Evolutionary conservation across 139 green algal species (phyloP).

Genomic region (Picochlorum sp.): DNA sequence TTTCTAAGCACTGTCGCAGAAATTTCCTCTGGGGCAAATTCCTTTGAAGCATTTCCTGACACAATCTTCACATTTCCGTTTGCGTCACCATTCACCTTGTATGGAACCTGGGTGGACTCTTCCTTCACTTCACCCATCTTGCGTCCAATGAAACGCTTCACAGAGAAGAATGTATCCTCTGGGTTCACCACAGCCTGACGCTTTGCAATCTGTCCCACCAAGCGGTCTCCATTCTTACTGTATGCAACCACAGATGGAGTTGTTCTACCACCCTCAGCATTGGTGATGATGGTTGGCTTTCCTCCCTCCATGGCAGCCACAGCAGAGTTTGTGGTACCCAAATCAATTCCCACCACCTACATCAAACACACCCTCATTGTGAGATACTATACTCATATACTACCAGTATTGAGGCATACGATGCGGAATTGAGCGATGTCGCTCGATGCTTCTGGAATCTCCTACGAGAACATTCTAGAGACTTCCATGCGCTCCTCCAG

Average conservation of each 20-base stretch:
- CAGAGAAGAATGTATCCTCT: slow-evolving; percentile 98
- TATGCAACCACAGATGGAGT: slow-evolving; percentile 98
- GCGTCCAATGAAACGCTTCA: slow-evolving; percentile 98
- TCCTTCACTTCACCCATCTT: slow-evolving; percentile 84
- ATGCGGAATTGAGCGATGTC: too few species aligned
- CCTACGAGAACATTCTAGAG: background rate
- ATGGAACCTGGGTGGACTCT: slow-evolving; percentile 83
- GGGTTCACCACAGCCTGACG: slow-evolving; percentile 97
- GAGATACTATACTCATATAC: too few species aligned
- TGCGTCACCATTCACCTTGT: slow-evolving; percentile 69
- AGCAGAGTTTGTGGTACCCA: slow-evolving; percentile 79
- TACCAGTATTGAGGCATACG: too few species aligned
- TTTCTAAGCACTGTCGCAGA: slow-evolving; percentile 78
- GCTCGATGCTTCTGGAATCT: too few species aligned
- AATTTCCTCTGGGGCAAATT: slow-evolving; percentile 98
- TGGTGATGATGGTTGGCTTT: slow-evolving; percentile 96
- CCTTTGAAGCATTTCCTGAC: slow-evolving; percentile 77
- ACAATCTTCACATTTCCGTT: slow-evolving; percentile 95
- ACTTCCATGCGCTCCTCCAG: background rate
- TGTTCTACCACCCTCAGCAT: slow-evolving; percentile 91
- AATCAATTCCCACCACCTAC: slow-evolving; percentile 53
- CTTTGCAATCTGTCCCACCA: slow-evolving; percentile 99
- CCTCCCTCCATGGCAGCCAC: slow-evolving; percentile 88
- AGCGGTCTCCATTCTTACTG: slow-evolving; percentile 91
- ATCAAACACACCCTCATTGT: background rate